These are phyloP conservation scores for Metarhizium guizhouense DNA, from an alignment of 2,329 filamentous ascomycete species.

Conservation along the genomic window DNA sequence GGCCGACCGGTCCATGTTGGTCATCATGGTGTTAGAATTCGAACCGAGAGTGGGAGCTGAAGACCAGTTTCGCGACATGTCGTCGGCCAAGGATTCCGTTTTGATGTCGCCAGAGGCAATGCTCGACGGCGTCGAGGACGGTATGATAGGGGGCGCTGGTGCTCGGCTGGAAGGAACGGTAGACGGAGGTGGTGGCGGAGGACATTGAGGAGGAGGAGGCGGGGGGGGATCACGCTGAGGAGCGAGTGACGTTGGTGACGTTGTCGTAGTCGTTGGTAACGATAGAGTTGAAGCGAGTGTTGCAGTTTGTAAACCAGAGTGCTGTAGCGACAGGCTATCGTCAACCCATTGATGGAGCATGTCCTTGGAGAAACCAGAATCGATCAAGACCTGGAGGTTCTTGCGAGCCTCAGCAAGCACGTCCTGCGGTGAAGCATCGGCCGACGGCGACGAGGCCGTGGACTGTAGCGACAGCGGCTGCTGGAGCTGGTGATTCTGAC, in stretches of 20 bases:
- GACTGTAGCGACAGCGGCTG: conserved; percentile 14
- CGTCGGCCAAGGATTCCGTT: conserved; percentile 19
- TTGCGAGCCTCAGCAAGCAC: conserved; percentile 35
- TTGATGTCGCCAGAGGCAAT: conserved; percentile 20
- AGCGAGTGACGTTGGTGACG: conserved; percentile 10
- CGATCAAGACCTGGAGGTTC: conserved; percentile 36
- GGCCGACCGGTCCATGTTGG: conserved; percentile 1
- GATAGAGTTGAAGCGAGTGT: conserved; percentile 10
- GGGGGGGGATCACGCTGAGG: conserved; percentile 18
- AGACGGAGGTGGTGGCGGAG: conserved; percentile 22
- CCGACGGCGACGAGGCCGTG: conserved; percentile 11
- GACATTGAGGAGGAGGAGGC: conserved; percentile 21
- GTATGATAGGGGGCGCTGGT: conserved; percentile 10
- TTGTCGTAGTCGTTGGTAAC: neutral
- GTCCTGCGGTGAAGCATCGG: conserved; percentile 30
- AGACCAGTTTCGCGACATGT: conserved; percentile 16
- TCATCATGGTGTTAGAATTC: conserved; percentile 5
- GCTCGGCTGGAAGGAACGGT: conserved; percentile 13
- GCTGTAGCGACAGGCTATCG: conserved; percentile 25
- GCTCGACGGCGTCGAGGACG: conserved; percentile 8
- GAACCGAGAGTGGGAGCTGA: conserved; percentile 6
- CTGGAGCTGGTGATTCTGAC: conserved; percentile 18
- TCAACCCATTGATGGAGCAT: conserved; percentile 32
- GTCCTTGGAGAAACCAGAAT: conserved; percentile 35
- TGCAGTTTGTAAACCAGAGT: conserved; percentile 14